Evolutionary conservation across 2,329 filamentous ascomycete genomes (phyloP), one percentile per base, ranked within the genome.

Genomic region (Fusarium citri): DNA sequence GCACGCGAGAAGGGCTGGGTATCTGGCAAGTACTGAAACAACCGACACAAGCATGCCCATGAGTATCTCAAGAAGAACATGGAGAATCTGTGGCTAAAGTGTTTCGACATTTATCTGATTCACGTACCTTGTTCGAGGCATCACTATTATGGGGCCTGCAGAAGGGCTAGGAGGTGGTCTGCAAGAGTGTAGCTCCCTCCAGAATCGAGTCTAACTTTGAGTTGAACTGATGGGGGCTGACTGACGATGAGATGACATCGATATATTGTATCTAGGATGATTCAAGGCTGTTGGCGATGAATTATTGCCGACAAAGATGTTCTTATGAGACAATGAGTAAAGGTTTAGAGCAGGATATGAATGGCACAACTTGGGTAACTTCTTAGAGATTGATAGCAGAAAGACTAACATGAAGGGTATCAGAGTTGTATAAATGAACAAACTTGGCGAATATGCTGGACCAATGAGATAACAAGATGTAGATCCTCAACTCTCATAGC

Each of bases 21-120:
- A 61, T 95, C 93, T 55, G 94, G 92, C 74, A 97, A 96, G 86
- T 88, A 95, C 56, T 88, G 93, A 84, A 94, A 94, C 85, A 86
- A 90, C 53, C 92, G 90, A 87, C 92, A 94, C 82, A 89, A 91
- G 81, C 85, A 87, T 66, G 90, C 91, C 28, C 81, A 84, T 41
- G 87, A 90, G 76, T 90, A 86, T 25, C 83, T 92, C 59, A 83
- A 87, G 62, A 80, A 82, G 55, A 90, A 88, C 14, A 82, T 92
- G 61, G 83, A 87, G 77, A 86, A 85, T 71, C 83, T 92, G 20
- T 87, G 87, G 46, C 84, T 84, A 20, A 87, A 90, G 72, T 92
- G 92, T 73, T 83, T 93, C 64, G 91, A 30, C 1, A 2, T 30
- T 12, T 30, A n/a, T n/a, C n/a, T n/a, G n/a, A n/a, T n/a, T n/a